Evolutionary conservation across 768 basidiomycete genomes (phyloP).

Genomic region (Naganishia vishniacii): DNA sequence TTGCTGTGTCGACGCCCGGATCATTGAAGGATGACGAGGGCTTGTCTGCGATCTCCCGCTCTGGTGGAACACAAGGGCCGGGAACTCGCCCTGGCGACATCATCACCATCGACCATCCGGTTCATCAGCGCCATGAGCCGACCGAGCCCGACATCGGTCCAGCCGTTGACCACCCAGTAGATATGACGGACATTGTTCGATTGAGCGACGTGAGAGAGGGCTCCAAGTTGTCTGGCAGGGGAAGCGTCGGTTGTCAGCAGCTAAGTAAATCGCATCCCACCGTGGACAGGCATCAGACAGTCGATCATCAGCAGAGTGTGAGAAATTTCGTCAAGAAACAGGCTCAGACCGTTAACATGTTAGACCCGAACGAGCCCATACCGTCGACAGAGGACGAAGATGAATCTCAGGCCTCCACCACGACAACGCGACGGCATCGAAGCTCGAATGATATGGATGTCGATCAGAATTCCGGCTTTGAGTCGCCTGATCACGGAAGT

Average conservation of each 20-base stretch:
- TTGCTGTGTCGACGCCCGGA: not conserved
- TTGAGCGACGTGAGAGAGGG: not conserved
- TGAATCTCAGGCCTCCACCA: conserved; percentile 16
- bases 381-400: conserved; percentile 22
- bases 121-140: conserved; percentile 1
- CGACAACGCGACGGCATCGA: conserved; percentile 1
- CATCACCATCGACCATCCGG: not conserved
- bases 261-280: not conserved
- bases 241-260: not conserved
- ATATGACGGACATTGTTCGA: conserved; percentile 20
- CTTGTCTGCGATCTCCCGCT: not conserved
- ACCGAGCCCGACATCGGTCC: conserved; percentile 22
- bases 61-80: not conserved
- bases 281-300: conserved; percentile 10
- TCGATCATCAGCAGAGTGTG: conserved; percentile 24
- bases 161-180: not conserved
- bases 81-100: not conserved
- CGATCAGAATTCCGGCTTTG: not conserved
- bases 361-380: conserved; percentile 45
- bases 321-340: conserved; percentile 34
- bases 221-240: not conserved
- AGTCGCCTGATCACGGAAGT: not conserved
- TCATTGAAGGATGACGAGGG: not conserved
- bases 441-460: not conserved
- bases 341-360: conserved; percentile 37